Conservation (phyloP, 2,329 filamentous ascomycete genomes). For the Pseudocercospora fuligena region DNA sequence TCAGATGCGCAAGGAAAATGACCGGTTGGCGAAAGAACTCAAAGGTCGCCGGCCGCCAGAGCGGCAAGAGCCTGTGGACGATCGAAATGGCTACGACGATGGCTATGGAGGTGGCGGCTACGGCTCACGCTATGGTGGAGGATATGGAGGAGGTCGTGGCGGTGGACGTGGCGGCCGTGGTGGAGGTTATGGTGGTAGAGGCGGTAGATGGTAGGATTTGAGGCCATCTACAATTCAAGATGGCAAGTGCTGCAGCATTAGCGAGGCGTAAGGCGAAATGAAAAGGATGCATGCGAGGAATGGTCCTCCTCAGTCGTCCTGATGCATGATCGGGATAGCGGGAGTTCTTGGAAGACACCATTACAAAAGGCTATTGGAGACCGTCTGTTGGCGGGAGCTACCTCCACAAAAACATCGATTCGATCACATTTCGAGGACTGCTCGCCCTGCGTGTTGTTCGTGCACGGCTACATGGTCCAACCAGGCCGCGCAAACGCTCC, state of each 20-base stretch:
- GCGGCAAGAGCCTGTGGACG: conserved; percentile 52
- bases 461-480: too few relatives aligned
- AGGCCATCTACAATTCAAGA: background rate
- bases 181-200: conserved; percentile 29
- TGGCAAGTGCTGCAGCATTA: conserved; percentile 3
- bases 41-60: conserved; percentile 69
- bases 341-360: background rate
- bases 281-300: background rate
- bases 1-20: conserved; percentile 94
- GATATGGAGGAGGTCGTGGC: conserved; percentile 22
- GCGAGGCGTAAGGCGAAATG: conserved; percentile 16
- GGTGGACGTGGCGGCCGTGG: conserved; percentile 28
- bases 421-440: too few relatives aligned
- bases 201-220: conserved; percentile 5
- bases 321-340: background rate
- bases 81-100: conserved; percentile 51
- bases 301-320: background rate
- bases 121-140: conserved; percentile 36
- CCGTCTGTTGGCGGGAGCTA: too few relatives aligned
- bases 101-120: conserved; percentile 48
- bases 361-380: too few relatives aligned
- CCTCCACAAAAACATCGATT: too few relatives aligned
- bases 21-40: conserved; percentile 84
- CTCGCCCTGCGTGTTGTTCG: too few relatives aligned
- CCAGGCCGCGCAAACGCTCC: too few relatives aligned